Evolutionary conservation across 805 yeast species (phyloP), one percentile per base, ranked within the genome.

Genomic region (Metschnikowia gruessii): DNA sequence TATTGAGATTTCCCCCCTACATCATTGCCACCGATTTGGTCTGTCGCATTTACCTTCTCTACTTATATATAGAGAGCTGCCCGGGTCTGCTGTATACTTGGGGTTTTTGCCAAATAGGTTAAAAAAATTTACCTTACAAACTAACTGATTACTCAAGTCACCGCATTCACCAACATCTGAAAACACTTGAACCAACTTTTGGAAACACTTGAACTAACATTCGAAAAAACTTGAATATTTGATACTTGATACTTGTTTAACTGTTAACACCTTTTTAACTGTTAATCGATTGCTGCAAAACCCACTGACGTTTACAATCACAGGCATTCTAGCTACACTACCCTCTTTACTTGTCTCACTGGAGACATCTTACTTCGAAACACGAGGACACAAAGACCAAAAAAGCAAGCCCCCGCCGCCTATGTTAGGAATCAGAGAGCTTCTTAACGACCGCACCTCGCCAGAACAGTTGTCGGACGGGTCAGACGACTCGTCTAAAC

Each of bases 361-460:
- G 12, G 7, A 26, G 28, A 26, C 28, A 26, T 26, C 12, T 8
- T 3, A 3, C 28, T 26, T 10, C 28, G 12, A 26, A 30, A 30
- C 4, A 30, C 16, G n/a, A 11, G 12, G 9, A 29, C 6, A 29
- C 6, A 29, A 29, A 11, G 7, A 21, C 4, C 4, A 21, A 21
- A 30, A n/a, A 26, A 30, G n/a, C 17, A 42, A 39, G 44, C 42
- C 42, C 15, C 42, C 49, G 16, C 42, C 45, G 26, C 41, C 42
- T 12, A 54, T 57, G 60, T 47, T 57, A 9, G 61, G 57, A 5
- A 53, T 57, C 39, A 41, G 41, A 16, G 61, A 57, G 21, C 54
- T 57, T 32, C 49, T 57, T 29, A 57, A 56, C 45, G 39, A 46
- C 34, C 39, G 43, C 37, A 31, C 42, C 26, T 31, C 39, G 39